Base-by-base conservation (phyloP, 805 yeast genomes). In the Spathaspora passalidarum region DNA sequence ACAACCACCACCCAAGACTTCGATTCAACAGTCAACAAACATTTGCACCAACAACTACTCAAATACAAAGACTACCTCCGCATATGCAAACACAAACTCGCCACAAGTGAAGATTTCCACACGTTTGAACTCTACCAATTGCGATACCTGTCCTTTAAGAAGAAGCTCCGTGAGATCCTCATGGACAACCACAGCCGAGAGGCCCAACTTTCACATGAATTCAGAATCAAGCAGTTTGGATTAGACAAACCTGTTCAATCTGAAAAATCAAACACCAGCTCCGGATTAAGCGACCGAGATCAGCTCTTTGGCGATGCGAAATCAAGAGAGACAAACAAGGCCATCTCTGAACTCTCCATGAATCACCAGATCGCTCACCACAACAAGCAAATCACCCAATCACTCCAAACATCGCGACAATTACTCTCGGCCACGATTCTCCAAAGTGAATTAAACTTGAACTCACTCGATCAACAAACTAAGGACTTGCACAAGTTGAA, bases 371-470 rank as follows among this genome's bases (percentile, higher is more conserved):
- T 79, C 5, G 57, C 76, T 19, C 62, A 65, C 23, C 77, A 75
- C 38, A 79, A 79, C 56, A 64, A 69, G 32, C 62, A 66, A 44
- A 73, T 79, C 38, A 76, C 82, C 1, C 56, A 66, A 19, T 66
- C 76, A 18, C 61, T 79, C 23, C 79, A 78, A 54, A 64, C 69
- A 5, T 72, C 82, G 0, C 67, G 75, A 46, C 75, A 75, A 38
- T 56, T 79, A 49, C 62, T 79, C 64, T 69, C 76, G 38, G 67
- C 79, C 20, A 69, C 81, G 0, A 64, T 78, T 1, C 53, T 79
- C 49, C 80, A 79, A 46, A 73, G 79, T 10, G 83, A 79, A 47
- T 61, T 76, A 46, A 77, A 77, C 49, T 60, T 77, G 5, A 74
- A 75, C 38, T 69, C 77, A 4, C 55, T 79, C 6, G 75, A 75